Conservation (phyloP, 345 rosid species). For the Streptanthus diversifolius region DNA sequence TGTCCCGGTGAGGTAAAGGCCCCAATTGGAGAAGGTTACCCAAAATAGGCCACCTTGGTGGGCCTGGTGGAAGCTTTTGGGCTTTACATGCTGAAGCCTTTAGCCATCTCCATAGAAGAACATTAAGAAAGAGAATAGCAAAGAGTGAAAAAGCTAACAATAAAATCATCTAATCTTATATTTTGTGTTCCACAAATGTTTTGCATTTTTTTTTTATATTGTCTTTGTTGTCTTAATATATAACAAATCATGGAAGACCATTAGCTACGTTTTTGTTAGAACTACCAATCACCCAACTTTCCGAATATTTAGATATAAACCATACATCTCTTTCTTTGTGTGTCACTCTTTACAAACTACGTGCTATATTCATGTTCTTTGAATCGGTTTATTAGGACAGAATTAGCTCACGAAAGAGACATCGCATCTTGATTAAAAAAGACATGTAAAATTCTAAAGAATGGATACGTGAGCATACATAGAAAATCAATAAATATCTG, state of each 20-base stretch:
- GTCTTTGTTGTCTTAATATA: conserved; percentile 16
- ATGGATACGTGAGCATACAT: background rate
- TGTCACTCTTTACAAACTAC: conserved; percentile 9
- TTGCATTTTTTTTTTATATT: background rate
- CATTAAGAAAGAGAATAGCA: conserved; percentile 16
- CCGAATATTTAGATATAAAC: background rate
- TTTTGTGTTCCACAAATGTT: background rate
- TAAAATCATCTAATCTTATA: conserved; percentile 14
- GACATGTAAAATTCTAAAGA: background rate
- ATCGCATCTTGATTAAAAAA: background rate
- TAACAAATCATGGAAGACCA: conserved; percentile 16
- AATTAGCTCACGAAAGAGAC: conserved; percentile 13
- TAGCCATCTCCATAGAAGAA: conserved; percentile 32
- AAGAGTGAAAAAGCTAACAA: conserved; percentile 9
- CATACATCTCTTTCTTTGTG: conserved; percentile 31
- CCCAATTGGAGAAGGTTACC: conserved; percentile 88
- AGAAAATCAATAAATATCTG: background rate
- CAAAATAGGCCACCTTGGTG: conserved; percentile 64
- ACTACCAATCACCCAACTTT: background rate
- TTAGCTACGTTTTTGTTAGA: conserved; percentile 29
- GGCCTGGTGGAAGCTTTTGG: conserved; percentile 74
- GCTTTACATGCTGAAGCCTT: conserved; percentile 9
- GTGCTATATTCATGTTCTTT: conserved; percentile 36
- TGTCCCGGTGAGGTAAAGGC: conserved; percentile 67
- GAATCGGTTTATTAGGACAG: conserved; percentile 24